Conservation (phyloP, 2,329 filamentous ascomycete genomes). For the Hypoxylon rubiginosum region DNA sequence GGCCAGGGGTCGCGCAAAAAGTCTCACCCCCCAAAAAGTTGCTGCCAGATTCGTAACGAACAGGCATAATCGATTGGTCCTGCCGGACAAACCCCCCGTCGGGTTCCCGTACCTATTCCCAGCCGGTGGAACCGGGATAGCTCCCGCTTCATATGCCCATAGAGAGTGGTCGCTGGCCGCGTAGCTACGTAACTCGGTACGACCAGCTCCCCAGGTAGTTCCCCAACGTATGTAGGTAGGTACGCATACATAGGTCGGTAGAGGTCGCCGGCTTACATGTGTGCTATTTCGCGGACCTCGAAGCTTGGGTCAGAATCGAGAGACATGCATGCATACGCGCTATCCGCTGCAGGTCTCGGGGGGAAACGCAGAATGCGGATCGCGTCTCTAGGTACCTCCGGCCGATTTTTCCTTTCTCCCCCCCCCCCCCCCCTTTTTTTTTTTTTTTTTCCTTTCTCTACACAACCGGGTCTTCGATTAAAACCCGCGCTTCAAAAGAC, state of each 20-base stretch:
- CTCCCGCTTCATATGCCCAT: constrained; percentile 2
- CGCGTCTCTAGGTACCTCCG: no score
- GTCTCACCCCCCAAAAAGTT: constrained; percentile 10
- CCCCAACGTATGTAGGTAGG: no score
- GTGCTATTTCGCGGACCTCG: neutral
- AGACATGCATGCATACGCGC: constrained; percentile 11
- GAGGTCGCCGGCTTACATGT: neutral
- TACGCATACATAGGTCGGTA: neutral
- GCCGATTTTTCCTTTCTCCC: neutral
- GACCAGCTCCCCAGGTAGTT: no score
- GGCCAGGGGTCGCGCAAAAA: constrained; percentile 23
- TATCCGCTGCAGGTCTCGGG: constrained; percentile 16
- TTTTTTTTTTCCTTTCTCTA: no score
- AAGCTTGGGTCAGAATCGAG: neutral
- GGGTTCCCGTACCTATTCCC: neutral
- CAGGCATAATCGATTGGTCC: constrained; percentile 34
- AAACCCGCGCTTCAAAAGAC: neutral
- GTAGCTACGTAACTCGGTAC: no score
- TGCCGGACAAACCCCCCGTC: no score
- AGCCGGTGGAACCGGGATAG: constrained; percentile 3
- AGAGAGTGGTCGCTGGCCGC: no score
- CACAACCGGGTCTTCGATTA: neutral
- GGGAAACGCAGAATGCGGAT: no score
- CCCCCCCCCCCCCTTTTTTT: no score
- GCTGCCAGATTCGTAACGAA: constrained; percentile 25